phyloP scores from a whole-genome alignment of 1,284 basidiomycete species.

The Porphyrellus sp. region DNA sequence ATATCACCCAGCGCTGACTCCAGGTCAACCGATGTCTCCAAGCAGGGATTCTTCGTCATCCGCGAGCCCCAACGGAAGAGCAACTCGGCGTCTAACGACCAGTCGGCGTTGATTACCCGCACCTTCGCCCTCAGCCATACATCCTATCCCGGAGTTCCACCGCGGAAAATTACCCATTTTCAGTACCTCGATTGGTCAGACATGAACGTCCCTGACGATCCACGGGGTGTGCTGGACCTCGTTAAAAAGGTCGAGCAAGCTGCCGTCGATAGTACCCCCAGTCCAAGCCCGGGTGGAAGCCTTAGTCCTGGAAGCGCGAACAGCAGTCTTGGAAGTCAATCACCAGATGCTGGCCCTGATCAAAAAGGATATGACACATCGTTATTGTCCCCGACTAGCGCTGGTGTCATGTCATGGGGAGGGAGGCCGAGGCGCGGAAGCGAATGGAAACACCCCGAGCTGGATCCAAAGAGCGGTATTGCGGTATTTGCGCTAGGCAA shows the following conservation, averaged over 20 bases:
- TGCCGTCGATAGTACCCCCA: conserved; percentile 40
- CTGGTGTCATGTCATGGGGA: conserved; percentile 10
- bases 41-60: conserved; percentile 33
- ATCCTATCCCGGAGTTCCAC: conserved; percentile 53
- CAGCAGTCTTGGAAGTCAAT: conserved; percentile 17
- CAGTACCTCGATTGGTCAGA: conserved; percentile 94
- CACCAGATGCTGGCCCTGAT: conserved; percentile 14
- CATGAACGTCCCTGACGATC: conserved; percentile 86
- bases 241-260: conserved; percentile 62
- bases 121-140: conserved; percentile 67
- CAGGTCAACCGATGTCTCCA: conserved; percentile 13
- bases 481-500: conserved; percentile 46
- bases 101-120: conserved; percentile 54
- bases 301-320: conserved; percentile 19
- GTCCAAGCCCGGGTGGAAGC: conserved; percentile 36
- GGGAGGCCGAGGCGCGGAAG: conserved; percentile 22
- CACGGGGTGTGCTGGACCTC: conserved; percentile 68
- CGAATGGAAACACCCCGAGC: conserved; percentile 32
- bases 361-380: conserved; percentile 3
- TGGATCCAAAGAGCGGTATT: conserved; percentile 52
- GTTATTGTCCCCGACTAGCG: conserved; percentile 18
- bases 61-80: conserved; percentile 23
- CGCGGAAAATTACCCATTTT: conserved; percentile 70
- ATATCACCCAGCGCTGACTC: conserved; percentile 15
- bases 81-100: conserved; percentile 14